Percentiles rank a stretch among this genome's conserved stretches.
These are phyloP conservation scores for Fraxinus nigra DNA, from an alignment of 305 asterid genomes.

Conservation along the genomic window DNA sequence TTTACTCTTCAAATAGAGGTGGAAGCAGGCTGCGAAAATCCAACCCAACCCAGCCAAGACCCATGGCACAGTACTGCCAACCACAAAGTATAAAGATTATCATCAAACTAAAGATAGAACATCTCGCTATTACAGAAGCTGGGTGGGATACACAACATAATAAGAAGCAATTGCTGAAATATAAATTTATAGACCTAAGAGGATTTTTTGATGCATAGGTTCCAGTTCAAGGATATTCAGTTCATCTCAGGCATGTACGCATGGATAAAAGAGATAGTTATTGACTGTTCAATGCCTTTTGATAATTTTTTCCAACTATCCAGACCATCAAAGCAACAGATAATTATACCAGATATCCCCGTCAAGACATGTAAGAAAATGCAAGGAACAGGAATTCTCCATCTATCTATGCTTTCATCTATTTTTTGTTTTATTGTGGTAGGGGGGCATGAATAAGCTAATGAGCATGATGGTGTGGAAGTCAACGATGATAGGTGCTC, in stretches of 20 bases:
- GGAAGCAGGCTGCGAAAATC: conserved; percentile 88
- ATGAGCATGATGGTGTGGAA: neutral
- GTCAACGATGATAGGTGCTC: conserved; percentile 34
- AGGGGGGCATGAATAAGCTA: neutral
- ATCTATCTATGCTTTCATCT: neutral
- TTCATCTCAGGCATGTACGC: neutral
- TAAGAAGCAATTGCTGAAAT: neutral
- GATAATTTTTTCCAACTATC: neutral
- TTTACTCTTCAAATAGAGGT: conserved; percentile 91
- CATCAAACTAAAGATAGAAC: conserved; percentile 2
- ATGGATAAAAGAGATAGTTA: neutral
- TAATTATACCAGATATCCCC: neutral
- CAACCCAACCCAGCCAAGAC: conserved; percentile 92
- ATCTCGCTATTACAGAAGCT: neutral
- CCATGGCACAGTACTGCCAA: conserved; percentile 84
- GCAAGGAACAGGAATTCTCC: neutral
- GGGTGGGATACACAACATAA: neutral
- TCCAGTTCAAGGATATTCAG: neutral
- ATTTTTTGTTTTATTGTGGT: neutral
- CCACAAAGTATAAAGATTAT: conserved; percentile 13
- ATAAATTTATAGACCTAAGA: conserved; percentile 4
- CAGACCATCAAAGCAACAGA: conserved; percentile 9
- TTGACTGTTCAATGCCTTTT: neutral
- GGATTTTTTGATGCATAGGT: neutral
- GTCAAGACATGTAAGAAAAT: conserved; percentile 10